Evolutionary conservation across 2,329 filamentous ascomycete genomes (phyloP).

Genomic region (Pseudophaeomoniella oleicola): DNA sequence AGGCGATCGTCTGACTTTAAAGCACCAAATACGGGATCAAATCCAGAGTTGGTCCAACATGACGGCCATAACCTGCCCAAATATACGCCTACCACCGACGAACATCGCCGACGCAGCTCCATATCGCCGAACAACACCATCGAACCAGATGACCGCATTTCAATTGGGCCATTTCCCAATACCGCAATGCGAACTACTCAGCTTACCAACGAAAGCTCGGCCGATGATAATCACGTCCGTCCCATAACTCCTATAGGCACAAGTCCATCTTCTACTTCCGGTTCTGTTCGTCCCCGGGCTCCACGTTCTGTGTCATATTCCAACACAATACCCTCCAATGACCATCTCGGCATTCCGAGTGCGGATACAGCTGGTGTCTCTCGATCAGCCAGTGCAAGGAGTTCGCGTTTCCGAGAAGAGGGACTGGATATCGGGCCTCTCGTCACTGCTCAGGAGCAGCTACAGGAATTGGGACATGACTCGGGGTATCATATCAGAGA

Average conservation of each 20-base stretch:
- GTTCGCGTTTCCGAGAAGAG: conserved; percentile 12
- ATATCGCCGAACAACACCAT: background rate
- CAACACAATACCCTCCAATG: background rate
- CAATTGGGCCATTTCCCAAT: background rate
- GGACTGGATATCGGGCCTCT: conserved; percentile 4
- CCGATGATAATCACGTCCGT: too few species aligned
- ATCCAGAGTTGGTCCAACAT: background rate
- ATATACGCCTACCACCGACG: background rate
- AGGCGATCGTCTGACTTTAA: background rate
- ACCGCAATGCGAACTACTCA: background rate
- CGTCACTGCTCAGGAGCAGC: background rate
- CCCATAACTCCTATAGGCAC: background rate
- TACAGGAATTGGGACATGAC: background rate
- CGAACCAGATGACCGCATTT: background rate
- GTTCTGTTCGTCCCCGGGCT: background rate
- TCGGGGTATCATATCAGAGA: background rate
- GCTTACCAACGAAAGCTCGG: too few species aligned
- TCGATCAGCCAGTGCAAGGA: conserved; percentile 5
- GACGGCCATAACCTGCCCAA: background rate
- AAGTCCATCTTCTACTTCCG: background rate
- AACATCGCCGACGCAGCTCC: background rate
- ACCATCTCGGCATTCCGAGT: background rate
- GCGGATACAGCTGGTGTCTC: background rate
- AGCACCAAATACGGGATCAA: background rate
- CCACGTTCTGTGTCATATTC: background rate